These are phyloP conservation scores for Arachnopeziza araneosa DNA, from an alignment of 2,329 filamentous ascomycete species.

Conservation along the genomic window DNA sequence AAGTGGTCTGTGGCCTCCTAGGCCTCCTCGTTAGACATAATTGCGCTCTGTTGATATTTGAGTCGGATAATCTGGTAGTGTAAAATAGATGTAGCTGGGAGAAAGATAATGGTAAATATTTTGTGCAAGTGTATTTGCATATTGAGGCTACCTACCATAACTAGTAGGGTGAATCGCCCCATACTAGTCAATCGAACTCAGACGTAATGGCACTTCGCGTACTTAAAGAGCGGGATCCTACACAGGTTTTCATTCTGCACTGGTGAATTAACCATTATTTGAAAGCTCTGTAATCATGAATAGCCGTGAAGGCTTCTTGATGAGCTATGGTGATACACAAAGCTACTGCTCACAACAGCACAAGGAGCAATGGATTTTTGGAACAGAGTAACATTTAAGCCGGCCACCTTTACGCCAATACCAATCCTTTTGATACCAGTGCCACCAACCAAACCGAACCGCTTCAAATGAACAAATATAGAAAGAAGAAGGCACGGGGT, in stretches of 20 bases:
- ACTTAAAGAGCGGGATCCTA: neutral
- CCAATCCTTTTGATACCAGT: neutral
- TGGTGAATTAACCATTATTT: neutral
- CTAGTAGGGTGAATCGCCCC: too few species aligned
- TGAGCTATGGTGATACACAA: neutral
- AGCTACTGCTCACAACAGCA: neutral
- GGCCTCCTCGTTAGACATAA: slow-evolving; percentile 82
- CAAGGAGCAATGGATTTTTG: neutral
- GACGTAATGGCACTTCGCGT: too few species aligned
- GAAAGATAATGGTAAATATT: neutral
- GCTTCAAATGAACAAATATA: neutral
- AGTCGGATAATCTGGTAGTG: slow-evolving; percentile 68
- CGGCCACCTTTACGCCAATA: neutral
- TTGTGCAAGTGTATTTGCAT: too few species aligned
- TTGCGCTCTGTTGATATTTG: slow-evolving; percentile 82
- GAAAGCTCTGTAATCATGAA: neutral
- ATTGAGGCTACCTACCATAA: too few species aligned
- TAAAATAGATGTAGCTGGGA: neutral
- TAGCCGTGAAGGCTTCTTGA: neutral
- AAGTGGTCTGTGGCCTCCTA: slow-evolving; percentile 68
- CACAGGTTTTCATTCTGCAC: neutral
- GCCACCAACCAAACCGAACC: neutral
- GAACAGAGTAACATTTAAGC: neutral
- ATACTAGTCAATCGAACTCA: neutral
- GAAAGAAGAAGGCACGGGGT: neutral